A percentile compares a stretch with the other conserved stretches of the same genome.
Evolutionary conservation across 345 rosid genomes (phyloP).

Genomic region (Diplotaxis tenuifolia): DNA sequence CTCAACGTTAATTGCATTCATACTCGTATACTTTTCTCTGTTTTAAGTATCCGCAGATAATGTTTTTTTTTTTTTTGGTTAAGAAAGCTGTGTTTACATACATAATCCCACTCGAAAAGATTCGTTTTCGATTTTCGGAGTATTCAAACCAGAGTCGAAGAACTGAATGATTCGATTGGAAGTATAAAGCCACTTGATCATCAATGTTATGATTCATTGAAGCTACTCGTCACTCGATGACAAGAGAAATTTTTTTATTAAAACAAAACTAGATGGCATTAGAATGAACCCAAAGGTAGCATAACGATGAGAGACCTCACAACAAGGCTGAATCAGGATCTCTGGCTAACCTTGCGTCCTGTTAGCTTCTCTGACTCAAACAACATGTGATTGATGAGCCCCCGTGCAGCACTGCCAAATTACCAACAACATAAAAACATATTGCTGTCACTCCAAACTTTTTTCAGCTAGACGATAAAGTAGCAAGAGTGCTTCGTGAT

Average conservation of each 20-base stretch:
- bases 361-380: conserved; percentile 75
- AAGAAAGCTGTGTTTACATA: background rate
- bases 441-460: conserved; percentile 2
- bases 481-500: background rate
- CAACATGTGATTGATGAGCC: conserved; percentile 89
- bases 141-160: background rate
- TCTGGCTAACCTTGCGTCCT: conserved; percentile 72
- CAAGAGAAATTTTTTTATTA: background rate
- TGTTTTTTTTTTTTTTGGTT: background rate
- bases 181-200: conserved; percentile 12
- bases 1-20: background rate
- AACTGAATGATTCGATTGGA: background rate
- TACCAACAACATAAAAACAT: conserved; percentile 2
- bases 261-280: conserved; percentile 7
- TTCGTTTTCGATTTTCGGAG: background rate
- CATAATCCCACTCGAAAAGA: background rate
- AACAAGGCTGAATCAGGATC: conserved; percentile 28
- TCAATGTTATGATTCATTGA: background rate
- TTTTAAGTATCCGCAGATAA: no score
- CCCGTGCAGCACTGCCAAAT: conserved; percentile 92
- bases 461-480: background rate
- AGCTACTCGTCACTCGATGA: background rate
- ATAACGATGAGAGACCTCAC: background rate
- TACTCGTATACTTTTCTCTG: no score
- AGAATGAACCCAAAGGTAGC: conserved; percentile 16